A percentile compares a stretch with the other conserved stretches of the same genome.
phyloP scores from a whole-genome alignment of 306 rosid species.

The Albizia julibrissin region DNA sequence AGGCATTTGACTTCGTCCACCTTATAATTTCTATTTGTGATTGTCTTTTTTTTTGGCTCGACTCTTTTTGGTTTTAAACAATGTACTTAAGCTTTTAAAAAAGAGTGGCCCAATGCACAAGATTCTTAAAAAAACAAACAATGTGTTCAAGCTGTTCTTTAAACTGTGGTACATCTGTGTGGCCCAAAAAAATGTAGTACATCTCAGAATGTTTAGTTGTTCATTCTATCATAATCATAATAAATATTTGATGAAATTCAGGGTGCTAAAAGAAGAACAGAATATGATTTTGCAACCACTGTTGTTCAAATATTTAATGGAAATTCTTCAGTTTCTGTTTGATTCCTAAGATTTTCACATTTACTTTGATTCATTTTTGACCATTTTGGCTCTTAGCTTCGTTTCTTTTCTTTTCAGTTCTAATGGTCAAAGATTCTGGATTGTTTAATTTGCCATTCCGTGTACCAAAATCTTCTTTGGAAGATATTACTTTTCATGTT shows the following conservation, averaged over 20 bases:
- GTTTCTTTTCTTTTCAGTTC: neutral
- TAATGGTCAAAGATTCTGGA: neutral
- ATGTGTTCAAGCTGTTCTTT: neutral
- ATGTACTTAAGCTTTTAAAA: too few relatives aligned
- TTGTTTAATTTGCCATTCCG: neutral
- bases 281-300: neutral
- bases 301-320: neutral
- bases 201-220: slow-evolving; percentile 2
- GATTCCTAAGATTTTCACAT: neutral
- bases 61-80: neutral
- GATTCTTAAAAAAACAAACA: neutral
- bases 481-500: neutral
- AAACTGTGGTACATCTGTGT: neutral
- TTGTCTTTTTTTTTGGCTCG: neutral
- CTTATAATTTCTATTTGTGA: neutral
- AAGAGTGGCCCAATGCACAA: too few relatives aligned
- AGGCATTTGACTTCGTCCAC: slow-evolving; percentile 45
- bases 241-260: neutral
- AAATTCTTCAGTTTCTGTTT: neutral
- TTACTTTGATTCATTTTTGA: neutral
- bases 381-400: neutral
- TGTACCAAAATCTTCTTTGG: neutral
- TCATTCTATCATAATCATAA: neutral
- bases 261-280: neutral
- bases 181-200: too few relatives aligned